Conservation (phyloP, 805 yeast genomes). For the Lipomyces kockii region DNA sequence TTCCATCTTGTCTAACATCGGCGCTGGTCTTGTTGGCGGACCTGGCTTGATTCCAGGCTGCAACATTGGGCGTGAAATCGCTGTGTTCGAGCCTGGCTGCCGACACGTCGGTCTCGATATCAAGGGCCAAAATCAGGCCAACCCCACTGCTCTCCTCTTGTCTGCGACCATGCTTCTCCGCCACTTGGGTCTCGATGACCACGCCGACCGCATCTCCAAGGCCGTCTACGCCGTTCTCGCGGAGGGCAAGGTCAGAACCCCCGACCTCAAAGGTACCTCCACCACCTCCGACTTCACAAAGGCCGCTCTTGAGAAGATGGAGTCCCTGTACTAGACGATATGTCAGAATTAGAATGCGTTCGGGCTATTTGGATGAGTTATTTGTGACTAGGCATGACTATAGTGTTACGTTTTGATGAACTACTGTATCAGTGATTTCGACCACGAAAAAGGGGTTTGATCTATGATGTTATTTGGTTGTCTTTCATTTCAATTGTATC, state of each 20-base stretch:
- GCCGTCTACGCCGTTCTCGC: conserved; percentile 91
- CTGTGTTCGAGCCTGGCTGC: conserved; percentile 99
- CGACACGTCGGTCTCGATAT: conserved; percentile 95
- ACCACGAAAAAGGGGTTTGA: not conserved
- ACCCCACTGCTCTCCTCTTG: conserved; percentile 97
- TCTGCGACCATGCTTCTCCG: conserved; percentile 90
- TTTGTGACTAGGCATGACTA: not conserved
- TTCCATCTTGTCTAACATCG: conserved; percentile 94
- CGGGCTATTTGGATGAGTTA: not conserved
- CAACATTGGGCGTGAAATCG: conserved; percentile 95
- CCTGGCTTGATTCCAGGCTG: conserved; percentile 99
- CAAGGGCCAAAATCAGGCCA: conserved; percentile 91
- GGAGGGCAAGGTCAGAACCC: conserved; percentile 83
- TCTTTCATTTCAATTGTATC: not conserved
- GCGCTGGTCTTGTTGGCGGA: conserved; percentile 96
- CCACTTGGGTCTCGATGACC: conserved; percentile 85
- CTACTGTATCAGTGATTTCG: not conserved
- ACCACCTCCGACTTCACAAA: conserved; percentile 93
- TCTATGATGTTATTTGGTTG: not conserved
- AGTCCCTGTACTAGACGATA: conserved; percentile 15
- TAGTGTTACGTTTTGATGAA: not conserved
- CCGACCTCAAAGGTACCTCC: conserved; percentile 88
- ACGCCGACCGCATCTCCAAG: conserved; percentile 83
- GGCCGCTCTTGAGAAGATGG: conserved; percentile 63
- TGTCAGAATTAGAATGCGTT: not conserved